Evolutionary conservation across 208 protist genomes (phyloP), one percentile per base, ranked within the genome.

Genomic region (Wallacemonas collosoma): DNA sequence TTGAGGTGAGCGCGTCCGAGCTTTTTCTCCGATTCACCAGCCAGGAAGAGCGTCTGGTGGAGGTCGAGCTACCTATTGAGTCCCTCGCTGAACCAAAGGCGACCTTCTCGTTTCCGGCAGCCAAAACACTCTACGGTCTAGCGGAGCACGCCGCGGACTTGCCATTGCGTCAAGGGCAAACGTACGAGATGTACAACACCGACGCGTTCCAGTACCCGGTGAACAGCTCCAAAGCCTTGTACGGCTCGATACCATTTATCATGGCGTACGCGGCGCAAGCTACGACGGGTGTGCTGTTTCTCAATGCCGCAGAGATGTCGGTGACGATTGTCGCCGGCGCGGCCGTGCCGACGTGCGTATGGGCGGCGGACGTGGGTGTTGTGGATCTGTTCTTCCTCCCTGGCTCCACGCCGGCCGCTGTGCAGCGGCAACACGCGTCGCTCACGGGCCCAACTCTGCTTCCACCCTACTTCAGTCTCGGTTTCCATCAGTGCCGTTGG

Each of bases 401-500:
- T 2, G 98, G 98, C 3, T 83, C 94, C 5, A 93, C 88, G 2
- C 94, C 96, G 35, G 56, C 73, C 2, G 73, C 88, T 14, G 90
- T 99, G n/a, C 87, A 98, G 57, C 63, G 68, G 51, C 92, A 99
- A 79, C 98, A 99, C 82, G 87, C 96, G 6, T 73, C 66, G 35
- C 72, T 99, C 40, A 99, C 98, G 1, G 98, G 98, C 35, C 65
- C 77, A n/a, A 93, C 97, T 1, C 63, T 92, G 14, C 65, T 99
- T 57, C 98, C 98, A 17, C 99, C 97, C 53, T 84, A 98, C 70
- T 99, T 99, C 76, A 83, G 95, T 11, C 78, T 99, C 1, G 98
- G 94, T 3, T 99, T 99, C 73, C 99, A 99, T 76, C 98, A 99
- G 85, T 99, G 95, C 75, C 91, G 98, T 43, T 99, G 98, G 98